Evolutionary conservation across 176 grass and related monocot genomes (phyloP), one percentile per base, ranked within the genome.

Genomic region (Bolboschoenus planiculmis): DNA sequence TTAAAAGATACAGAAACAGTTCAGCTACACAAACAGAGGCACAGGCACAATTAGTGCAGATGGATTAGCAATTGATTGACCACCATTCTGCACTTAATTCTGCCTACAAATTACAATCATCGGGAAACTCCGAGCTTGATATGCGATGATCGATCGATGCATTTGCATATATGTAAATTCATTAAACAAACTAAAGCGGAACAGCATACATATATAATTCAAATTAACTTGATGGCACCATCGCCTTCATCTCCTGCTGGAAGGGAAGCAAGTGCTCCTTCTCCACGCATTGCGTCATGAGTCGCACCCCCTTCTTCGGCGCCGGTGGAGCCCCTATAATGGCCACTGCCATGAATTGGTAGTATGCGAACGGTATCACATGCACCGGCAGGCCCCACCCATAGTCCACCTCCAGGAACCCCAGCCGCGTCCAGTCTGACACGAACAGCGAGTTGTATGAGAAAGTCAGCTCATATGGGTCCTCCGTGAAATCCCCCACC

Each of bases 231-330:
- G 29, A 63, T 26, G 55, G 15, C n/a, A n/a, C 13, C 51, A 48
- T 1, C 21, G 60, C 58, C 66, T 91, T 91, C 89, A 99, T 91
- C 85, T 95, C 86, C 4, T 88, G 81, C 53, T 84, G n/a, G 77
- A 99, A 95, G 60, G 81, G 86, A 0, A 72, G 27, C 48, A 99
- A n/a, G 84, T 99, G 93, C 39, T 81, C 57, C 64, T 95, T 84
- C 87, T 93, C 78, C 20, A 99, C 93, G 71, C 96, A 99, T 86
- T 93, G 92, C 48, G 93, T 99, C 93, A 93, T 99, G 48, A 99
- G 46, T 2, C 93, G 77, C 0, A 85, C 78, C 2, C 96, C 96
- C 1, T 78, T 35, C 88, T 87, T 87, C 0, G 91, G 96, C 4
- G 9, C 26, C 3, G 91, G 96, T 24, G 93, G 96, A 5, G 91